Evolutionary conservation across 768 basidiomycete species (phyloP), one percentile per base, ranked within the genome.

Genomic region (Leccinum imitatum): DNA sequence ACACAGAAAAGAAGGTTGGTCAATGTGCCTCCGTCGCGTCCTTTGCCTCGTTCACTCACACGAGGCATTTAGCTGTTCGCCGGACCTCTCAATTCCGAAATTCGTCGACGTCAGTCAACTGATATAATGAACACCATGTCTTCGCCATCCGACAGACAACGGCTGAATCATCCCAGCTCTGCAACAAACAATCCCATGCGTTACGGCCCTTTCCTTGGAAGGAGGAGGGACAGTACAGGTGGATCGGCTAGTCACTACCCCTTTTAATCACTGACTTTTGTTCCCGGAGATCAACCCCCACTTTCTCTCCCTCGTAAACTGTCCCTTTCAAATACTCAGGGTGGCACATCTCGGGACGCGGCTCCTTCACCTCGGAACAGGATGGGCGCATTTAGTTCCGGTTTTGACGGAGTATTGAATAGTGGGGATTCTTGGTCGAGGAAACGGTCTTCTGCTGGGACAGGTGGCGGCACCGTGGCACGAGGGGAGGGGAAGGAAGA

Each of bases 1-100:
- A 93, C 55, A 77, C 78, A 21, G 94, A 96, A 80, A 93, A 88
- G 79, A 95, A 94, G 90, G 94, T 94, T 67, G 67, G 81, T 33
- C 55, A 57, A 33, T 52, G 23, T 56, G 59, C 39, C 27, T 57
- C 33, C 30, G 35, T 35, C 41, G 21, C 64, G 59, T 66, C 52
- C 54, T 50, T 21, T 58, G 44, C 27, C 59, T 57, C 63, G 41
- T 59, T 68, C 55, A 60, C 67, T 75, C 70, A 73, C 70, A 58
- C 67, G 70, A 72, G 56, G 46, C 60, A 59, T 70, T 46, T 70
- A 93, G 92, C 84, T 95, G 67, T 92, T 93, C 71, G 78, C 89
- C 64, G 87, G 89, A 50, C 78, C 66, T 72, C 80, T 95, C 66
- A 95, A 95, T 77, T 93, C 93, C 60, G 91, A 93, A 68, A 80